phyloP scores from a whole-genome alignment of 257 asterid genomes.

The Linderniella brevidens region DNA sequence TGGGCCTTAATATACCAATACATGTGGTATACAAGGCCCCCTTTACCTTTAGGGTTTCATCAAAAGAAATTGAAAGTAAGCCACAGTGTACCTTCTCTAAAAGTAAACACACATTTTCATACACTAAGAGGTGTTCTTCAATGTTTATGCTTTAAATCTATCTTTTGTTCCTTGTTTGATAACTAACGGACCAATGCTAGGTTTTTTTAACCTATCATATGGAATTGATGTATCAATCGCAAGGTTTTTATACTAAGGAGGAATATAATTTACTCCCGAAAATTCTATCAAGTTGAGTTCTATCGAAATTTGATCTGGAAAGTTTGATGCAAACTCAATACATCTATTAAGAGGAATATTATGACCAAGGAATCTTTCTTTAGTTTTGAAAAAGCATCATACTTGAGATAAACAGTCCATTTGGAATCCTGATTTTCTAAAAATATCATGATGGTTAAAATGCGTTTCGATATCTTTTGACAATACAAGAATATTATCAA shows the following conservation, averaged over 20 bases:
- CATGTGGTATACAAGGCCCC: too few species aligned
- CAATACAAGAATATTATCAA: background rate
- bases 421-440: background rate
- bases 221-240: background rate
- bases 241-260: background rate
- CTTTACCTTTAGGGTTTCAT: too few species aligned
- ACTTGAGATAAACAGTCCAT: background rate
- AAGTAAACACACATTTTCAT: too few species aligned
- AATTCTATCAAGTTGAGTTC: background rate
- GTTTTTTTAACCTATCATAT: background rate
- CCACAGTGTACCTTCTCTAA: too few species aligned
- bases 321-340: background rate
- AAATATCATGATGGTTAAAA: constrained; percentile 1
- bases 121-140: too few species aligned
- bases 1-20: too few species aligned
- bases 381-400: background rate
- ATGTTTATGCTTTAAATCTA: too few species aligned
- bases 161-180: too few species aligned
- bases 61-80: too few species aligned
- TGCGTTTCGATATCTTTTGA: background rate
- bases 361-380: background rate
- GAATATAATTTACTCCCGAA: background rate
- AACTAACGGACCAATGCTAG: too few species aligned
- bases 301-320: constrained; percentile 1
- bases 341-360: background rate